Conservation (phyloP, 805 yeast genomes). For the Spathaspora arborariae region DNA sequence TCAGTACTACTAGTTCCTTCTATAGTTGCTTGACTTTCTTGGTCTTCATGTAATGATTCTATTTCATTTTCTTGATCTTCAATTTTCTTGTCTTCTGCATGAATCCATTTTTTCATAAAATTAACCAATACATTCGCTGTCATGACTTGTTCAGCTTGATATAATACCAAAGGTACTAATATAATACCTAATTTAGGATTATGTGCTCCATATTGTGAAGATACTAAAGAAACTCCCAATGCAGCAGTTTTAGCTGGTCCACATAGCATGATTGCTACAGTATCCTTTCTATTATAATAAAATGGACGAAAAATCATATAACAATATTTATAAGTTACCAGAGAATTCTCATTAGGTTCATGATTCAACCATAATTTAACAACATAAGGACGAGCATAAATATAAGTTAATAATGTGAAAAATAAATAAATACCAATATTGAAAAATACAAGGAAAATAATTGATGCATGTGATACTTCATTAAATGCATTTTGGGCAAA, state of each 20-base stretch:
- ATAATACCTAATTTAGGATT: conserved; percentile 63
- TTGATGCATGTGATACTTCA: conserved; percentile 60
- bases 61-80: conserved; percentile 9
- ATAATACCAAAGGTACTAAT: conserved; percentile 77
- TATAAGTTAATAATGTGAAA: conserved; percentile 63
- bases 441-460: conserved; percentile 77
- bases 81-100: conserved; percentile 24
- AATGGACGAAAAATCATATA: conserved; percentile 56
- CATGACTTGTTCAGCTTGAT: conserved; percentile 83
- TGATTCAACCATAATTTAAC: conserved; percentile 38
- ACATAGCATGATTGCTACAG: conserved; percentile 78
- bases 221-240: conserved; percentile 77
- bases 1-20: background rate
- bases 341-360: conserved; percentile 45
- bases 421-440: conserved; percentile 76
- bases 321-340: conserved; percentile 41
- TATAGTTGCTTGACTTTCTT: background rate
- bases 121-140: conserved; percentile 71
- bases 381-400: conserved; percentile 58
- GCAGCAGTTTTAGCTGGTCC: conserved; percentile 96
- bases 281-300: conserved; percentile 65
- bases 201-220: conserved; percentile 71
- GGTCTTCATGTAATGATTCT: background rate
- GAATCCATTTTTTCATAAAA: conserved; percentile 68
- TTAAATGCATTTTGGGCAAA: conserved; percentile 79